Conservation (phyloP, 495 filamentous ascomycete species). For the Extremus antarcticus region DNA sequence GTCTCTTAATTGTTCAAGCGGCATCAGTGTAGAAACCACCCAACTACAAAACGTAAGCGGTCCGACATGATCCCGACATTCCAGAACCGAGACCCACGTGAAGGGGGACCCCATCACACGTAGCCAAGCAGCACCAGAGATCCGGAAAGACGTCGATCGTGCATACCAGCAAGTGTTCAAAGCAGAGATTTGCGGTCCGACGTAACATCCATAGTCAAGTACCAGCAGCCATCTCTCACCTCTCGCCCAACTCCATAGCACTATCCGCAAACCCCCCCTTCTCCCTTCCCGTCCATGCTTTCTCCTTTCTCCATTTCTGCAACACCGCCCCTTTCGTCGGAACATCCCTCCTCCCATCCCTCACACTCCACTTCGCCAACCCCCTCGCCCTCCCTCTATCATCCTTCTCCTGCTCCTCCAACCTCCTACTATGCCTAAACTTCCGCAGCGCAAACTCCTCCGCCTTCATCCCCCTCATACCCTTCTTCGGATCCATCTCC, state of each 20-base stretch:
- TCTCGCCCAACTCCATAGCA: slow-evolving; percentile 4
- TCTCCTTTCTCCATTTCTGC: background rate
- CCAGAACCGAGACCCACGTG: no score
- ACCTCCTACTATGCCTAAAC: background rate
- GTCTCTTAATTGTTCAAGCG: background rate
- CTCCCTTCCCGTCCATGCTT: background rate
- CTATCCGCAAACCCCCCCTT: slow-evolving; percentile 1
- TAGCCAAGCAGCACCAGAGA: no score
- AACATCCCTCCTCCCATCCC: background rate
- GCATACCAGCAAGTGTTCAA: no score
- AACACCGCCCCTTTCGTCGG: background rate
- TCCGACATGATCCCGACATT: no score
- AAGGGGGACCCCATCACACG: no score
- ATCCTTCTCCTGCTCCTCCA: background rate
- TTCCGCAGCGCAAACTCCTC: background rate
- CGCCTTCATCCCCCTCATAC: background rate
- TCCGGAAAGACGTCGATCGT: no score
- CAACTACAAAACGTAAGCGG: no score
- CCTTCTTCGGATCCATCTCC: background rate
- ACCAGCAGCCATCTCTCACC: background rate
- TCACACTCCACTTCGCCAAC: background rate
- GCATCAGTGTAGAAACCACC: background rate
- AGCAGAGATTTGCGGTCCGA: no score
- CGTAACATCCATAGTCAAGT: no score
- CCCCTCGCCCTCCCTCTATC: background rate